phyloP scores from a whole-genome alignment of 805 yeast species.

The Candida awuae region DNA sequence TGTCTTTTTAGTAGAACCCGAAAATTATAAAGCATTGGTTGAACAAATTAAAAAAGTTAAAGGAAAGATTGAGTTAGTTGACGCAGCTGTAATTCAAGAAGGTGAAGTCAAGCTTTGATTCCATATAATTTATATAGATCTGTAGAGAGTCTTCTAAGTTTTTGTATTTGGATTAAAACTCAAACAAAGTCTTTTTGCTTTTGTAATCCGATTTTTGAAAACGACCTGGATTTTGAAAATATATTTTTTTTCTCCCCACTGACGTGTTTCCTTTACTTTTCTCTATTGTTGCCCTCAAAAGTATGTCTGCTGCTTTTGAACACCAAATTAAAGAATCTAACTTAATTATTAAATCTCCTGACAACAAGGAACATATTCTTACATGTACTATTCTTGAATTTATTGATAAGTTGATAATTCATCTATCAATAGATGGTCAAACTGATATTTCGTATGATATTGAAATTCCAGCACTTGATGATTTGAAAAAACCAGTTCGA shows the following conservation, averaged over 20 bases:
- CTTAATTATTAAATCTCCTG: constrained; percentile 1
- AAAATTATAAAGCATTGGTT: constrained; percentile 25
- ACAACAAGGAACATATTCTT: constrained; percentile 10
- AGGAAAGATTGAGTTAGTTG: constrained; percentile 36
- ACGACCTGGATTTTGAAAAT: no score
- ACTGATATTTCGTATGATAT: constrained; percentile 43
- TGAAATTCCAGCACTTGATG: constrained; percentile 22
- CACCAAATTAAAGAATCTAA: constrained; percentile 11
- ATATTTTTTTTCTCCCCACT: no score
- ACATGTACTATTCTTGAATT: constrained; percentile 26
- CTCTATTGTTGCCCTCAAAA: no score
- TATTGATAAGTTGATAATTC: constrained; percentile 34
- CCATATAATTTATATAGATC: no score
- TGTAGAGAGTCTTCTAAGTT: no score
- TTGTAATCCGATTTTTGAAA: no score
- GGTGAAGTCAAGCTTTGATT: constrained; percentile 12
- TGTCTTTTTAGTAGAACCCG: constrained; percentile 19
- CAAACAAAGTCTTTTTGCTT: no score
- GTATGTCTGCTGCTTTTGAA: neutral
- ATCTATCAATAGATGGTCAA: constrained; percentile 36
- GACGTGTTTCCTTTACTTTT: no score
- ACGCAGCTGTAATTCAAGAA: constrained; percentile 25
- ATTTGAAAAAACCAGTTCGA: constrained; percentile 15
- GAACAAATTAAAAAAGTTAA: constrained; percentile 37
- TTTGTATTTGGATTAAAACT: no score